phyloP scores from a whole-genome alignment of 169 alveolate genomes.

The Cryptosporidium viatorum region DNA sequence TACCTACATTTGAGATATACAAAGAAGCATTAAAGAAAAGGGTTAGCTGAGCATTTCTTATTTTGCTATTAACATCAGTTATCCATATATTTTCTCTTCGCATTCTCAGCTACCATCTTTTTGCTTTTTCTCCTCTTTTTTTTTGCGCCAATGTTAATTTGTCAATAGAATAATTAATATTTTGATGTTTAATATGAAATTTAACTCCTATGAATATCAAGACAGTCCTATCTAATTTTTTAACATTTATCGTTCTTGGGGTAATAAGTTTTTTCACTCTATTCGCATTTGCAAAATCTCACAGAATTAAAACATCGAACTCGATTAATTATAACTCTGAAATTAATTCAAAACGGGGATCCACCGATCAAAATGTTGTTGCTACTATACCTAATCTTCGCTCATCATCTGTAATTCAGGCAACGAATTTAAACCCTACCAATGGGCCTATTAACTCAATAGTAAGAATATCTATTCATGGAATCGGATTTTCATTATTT shows the following conservation, averaged over 20 bases:
- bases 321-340: neutral
- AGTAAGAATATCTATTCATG: conserved; percentile 43
- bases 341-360: neutral
- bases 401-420: conserved; percentile 33
- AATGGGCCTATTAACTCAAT: conserved; percentile 65
- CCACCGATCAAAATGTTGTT: neutral
- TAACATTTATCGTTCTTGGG: neutral
- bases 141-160: conserved; percentile 11
- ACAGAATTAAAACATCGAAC: conserved; percentile 19
- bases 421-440: conserved; percentile 58
- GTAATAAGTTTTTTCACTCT: neutral
- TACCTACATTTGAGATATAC: conserved; percentile 33
- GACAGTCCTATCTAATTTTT: neutral
- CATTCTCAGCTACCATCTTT: neutral
- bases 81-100: no score
- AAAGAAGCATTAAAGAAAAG: conserved; percentile 51
- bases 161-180: neutral
- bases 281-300: neutral
- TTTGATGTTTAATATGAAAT: conserved; percentile 5
- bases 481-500: conserved; percentile 52
- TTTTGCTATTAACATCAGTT: no score
- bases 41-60: neutral
- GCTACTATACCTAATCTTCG: neutral
- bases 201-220: conserved; percentile 31
- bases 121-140: neutral